Evolutionary conservation across 164 flowering plant species (phyloP).

Genomic region (Protea cynaroides): DNA sequence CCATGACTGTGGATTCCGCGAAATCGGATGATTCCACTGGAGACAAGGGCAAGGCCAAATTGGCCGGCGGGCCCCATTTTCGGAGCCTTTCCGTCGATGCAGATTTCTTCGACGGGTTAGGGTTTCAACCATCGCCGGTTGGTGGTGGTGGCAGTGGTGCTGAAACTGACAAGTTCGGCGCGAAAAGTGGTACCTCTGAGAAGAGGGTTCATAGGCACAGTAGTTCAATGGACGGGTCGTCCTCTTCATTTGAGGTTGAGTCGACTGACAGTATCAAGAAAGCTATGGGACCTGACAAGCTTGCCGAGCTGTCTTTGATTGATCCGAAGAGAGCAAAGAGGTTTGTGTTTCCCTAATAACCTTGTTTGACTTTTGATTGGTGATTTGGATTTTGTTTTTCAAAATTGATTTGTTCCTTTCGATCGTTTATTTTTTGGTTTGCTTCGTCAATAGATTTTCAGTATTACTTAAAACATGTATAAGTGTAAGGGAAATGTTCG

Average conservation of each 20-base stretch:
- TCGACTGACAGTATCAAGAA: constrained; percentile 44
- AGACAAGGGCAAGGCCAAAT: background rate
- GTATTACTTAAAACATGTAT: too few relatives aligned
- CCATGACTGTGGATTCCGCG: constrained; percentile 21
- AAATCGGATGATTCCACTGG: constrained; percentile 20
- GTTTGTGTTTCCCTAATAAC: too few relatives aligned
- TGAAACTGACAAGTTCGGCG: too few relatives aligned
- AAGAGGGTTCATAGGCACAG: constrained; percentile 38
- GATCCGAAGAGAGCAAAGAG: constrained; percentile 54
- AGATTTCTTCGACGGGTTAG: constrained; percentile 11
- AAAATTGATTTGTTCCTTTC: too few relatives aligned
- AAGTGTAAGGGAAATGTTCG: too few relatives aligned
- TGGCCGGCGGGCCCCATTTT: constrained; percentile 19
- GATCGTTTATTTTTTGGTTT: too few relatives aligned
- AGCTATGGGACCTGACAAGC: constrained; percentile 48
- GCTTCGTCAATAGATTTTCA: too few relatives aligned
- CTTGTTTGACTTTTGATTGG: too few relatives aligned
- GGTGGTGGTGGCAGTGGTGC: too few relatives aligned
- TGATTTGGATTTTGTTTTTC: too few relatives aligned
- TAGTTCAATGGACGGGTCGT: constrained; percentile 48
- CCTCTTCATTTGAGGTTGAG: constrained; percentile 12
- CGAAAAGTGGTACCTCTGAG: constrained; percentile 40
- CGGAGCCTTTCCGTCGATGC: constrained; percentile 67
- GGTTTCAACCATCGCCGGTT: too few relatives aligned
- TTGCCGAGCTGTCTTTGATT: constrained; percentile 58